Evolutionary conservation across 345 rosid species (phyloP), one percentile per base, ranked within the genome.

Genomic region (Cardamine resedifolia): DNA sequence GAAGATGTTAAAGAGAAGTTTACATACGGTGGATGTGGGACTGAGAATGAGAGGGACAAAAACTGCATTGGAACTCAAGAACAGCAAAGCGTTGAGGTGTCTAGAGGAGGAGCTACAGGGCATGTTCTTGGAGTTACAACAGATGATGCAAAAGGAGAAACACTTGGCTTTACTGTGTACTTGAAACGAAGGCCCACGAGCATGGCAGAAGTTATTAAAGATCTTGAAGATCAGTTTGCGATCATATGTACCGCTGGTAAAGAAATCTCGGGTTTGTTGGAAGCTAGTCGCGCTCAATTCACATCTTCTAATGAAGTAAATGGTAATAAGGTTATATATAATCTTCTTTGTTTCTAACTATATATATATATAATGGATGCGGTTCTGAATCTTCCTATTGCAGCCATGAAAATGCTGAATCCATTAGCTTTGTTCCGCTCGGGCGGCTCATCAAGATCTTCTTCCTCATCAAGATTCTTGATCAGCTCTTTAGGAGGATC

Each of bases 381-480:
- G 5, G 56, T 39, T 68, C 33, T 75, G 57, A 61, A 34, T 52
- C 24, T 68, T 53, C 56, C 9, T 78, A 4, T 72, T 81, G 69
- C 91, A 94, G 98, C 92, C 64, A 79, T 81, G 84, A 91, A 86
- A 76, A 88, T 91, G 86, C 77, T 94, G 88, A 91, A 94, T 75
- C 97, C 96, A 24, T 91, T 88, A 58, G 90, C 94, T 76, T 72
- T 90, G 65, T 69, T 93, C 77, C 93, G 90, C 24, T 88, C 96
- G 14, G 86, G 56, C 0, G 61, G 55, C 31, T 68, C 92, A 66
- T 93, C 98, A 45, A 88, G 91, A 39, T 93, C 85, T 15, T 86
- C 98, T 7, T 81, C 92, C 67, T 88, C 96, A 11, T 83, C 96
- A 44, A 86, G 87, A 85, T 85, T 83, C 77, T 70, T 88, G 66